Evolutionary conservation across 2,329 filamentous ascomycete genomes (phyloP).

Genomic region (Fusarium protoensiforme): DNA sequence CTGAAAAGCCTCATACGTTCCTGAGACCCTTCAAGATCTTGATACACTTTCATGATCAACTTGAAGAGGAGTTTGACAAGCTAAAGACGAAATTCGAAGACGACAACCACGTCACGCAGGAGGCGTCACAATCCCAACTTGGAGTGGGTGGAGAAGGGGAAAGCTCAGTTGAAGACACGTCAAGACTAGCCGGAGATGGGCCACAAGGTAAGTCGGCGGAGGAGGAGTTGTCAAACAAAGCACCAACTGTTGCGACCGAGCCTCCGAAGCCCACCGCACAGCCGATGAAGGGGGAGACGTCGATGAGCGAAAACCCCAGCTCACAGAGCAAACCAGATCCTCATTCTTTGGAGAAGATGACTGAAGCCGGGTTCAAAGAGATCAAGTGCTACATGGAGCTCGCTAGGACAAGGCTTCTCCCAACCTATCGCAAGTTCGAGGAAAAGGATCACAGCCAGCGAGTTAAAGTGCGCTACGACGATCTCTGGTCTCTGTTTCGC

Average conservation of each 20-base stretch:
- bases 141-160: too few species aligned
- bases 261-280: background rate
- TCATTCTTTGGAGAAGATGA: background rate
- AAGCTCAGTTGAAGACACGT: too few species aligned
- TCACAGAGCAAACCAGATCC: background rate
- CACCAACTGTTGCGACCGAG: background rate
- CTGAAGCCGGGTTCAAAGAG: background rate
- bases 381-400: constrained; percentile 4
- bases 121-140: too few species aligned
- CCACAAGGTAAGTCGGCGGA: too few species aligned
- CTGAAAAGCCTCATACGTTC: background rate
- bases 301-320: background rate
- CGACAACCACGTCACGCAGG: background rate
- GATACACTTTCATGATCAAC: background rate
- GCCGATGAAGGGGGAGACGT: background rate
- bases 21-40: background rate
- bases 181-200: too few species aligned
- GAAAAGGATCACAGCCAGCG: background rate
- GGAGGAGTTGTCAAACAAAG: background rate
- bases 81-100: background rate
- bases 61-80: background rate
- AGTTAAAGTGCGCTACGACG: background rate
- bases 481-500: background rate
- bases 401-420: background rate
- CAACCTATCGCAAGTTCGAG: background rate